phyloP scores from a whole-genome alignment of 768 basidiomycete genomes.

The Mycena sanguinolenta region DNA sequence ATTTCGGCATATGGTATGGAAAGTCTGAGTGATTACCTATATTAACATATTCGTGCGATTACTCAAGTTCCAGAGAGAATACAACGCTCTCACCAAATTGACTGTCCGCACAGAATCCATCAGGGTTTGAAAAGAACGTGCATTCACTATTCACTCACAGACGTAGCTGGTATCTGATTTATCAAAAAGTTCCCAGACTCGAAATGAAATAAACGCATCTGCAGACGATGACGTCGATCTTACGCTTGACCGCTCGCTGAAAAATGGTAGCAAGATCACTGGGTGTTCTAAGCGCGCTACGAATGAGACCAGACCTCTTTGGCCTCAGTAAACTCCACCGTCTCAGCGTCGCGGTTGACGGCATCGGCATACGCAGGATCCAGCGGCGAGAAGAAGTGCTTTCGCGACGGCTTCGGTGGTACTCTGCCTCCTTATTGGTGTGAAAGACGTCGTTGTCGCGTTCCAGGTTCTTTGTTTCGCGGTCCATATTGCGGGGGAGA shows the following conservation, averaged over 20 bases:
- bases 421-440: slow-evolving; percentile 52
- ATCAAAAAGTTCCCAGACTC: not conserved
- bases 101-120: slow-evolving; percentile 43
- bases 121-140: slow-evolving; percentile 35
- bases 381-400: slow-evolving; percentile 62
- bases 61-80: slow-evolving; percentile 1
- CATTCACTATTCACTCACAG: slow-evolving; percentile 52
- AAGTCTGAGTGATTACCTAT: slow-evolving; percentile 29
- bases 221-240: slow-evolving; percentile 62
- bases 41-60: slow-evolving; percentile 70
- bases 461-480: slow-evolving; percentile 23
- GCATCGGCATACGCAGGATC: slow-evolving; percentile 62
- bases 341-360: slow-evolving; percentile 63
- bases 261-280: not conserved
- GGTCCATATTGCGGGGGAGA: slow-evolving; percentile 10
- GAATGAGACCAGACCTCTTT: slow-evolving; percentile 56
- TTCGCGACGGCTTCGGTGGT: slow-evolving; percentile 55
- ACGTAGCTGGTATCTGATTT: slow-evolving; percentile 55
- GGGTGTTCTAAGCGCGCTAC: slow-evolving; percentile 4
- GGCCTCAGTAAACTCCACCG: slow-evolving; percentile 61
- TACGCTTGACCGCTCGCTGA: slow-evolving; percentile 60
- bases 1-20: slow-evolving; percentile 1
- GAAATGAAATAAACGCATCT: slow-evolving; percentile 52
- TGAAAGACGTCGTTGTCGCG: slow-evolving; percentile 28
- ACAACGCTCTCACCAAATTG: slow-evolving; percentile 56